Base-by-base conservation (phyloP, 305 asterid genomes). In the Solanum hybrid region DNA sequence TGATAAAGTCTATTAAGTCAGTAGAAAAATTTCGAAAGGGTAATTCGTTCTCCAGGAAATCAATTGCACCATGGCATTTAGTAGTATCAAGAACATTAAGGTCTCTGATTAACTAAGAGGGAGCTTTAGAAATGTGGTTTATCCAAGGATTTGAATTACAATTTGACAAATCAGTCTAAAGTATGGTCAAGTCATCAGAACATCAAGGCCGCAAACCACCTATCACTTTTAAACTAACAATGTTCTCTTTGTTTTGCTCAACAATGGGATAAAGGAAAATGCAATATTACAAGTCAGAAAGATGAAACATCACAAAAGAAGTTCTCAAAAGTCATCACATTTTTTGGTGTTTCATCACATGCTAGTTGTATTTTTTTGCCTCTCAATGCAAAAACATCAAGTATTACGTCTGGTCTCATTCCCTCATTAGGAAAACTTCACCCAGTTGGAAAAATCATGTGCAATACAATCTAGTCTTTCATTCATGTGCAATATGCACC, bases 21-120 rank as follows among this genome's bases (percentile, higher is more conserved):
- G 1, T 0, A 51, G 9, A 6, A 51, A 17, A 6, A 0, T 51
- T 51, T 51, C 0, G 1, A 16, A 16, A 51, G 4, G 10, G 4
- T 0, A 16, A 51, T 51, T 6, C n/a, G 66, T 16, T 51, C 66
- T 17, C 69, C 66, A 51, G 10, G 10, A 51, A 51, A 51, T 51
- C n/a, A 51, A 51, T 6, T 51, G n/a, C 66, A 51, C n/a, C 9
- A 16, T 51, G 10, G n/a, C 10, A 6, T 51, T 16, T 51, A 51
- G n/a, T 51, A 51, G n/a, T 16, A 51, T 7, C n/a, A 51, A 51
- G 66, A 51, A 51, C n/a, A 51, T 51, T 6, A 2, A 5, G n/a
- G 66, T 51, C 66, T 51, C n/a, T 51, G 66, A 51, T 51, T 16
- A 51, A 51, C n/a, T 6, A 16, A 16, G n/a, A 51, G 66, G 4